phyloP scores from a whole-genome alignment of 2,329 filamentous ascomycete species.

The Pseudogymnoascus sp. region DNA sequence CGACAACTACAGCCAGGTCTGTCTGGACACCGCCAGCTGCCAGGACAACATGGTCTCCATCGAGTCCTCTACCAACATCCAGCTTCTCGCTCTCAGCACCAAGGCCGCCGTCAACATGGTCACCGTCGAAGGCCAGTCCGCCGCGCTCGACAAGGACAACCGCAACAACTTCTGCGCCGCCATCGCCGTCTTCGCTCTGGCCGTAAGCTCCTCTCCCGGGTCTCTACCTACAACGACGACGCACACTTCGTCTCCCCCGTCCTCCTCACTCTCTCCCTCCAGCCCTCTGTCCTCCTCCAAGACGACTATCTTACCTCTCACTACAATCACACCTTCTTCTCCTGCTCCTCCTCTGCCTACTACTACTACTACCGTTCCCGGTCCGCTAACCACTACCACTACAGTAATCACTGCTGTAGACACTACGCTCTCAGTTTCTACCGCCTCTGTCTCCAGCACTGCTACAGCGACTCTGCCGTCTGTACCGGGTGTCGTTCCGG shows the following conservation, averaged over 20 bases:
- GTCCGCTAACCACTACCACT: not conserved
- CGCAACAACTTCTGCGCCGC: constrained; percentile 57
- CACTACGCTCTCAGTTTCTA: not conserved
- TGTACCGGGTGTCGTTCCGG: not conserved
- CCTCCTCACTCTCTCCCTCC: not conserved
- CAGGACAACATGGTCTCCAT: constrained; percentile 71
- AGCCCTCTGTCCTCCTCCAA: not conserved
- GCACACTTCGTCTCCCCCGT: not conserved
- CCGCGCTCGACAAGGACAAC: constrained; percentile 51
- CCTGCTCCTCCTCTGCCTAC: not conserved
- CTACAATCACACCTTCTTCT: not conserved
- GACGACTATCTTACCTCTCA: not conserved
- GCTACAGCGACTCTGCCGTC: not conserved
- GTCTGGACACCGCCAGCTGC: constrained; percentile 58
- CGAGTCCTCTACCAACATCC: constrained; percentile 50
- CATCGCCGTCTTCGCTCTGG: constrained; percentile 40
- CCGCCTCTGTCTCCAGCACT: not conserved
- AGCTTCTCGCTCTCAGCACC: constrained; percentile 62
- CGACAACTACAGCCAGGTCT: constrained; percentile 68
- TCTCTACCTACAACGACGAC: not conserved
- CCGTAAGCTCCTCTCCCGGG: constrained; percentile 8
- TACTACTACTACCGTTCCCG: not conserved
- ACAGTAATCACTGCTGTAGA: not conserved
- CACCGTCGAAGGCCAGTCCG: constrained; percentile 46
- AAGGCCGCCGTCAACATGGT: constrained; percentile 70